Evolutionary conservation across 2,329 filamentous ascomycete genomes (phyloP).

Genomic region (Diplodia scrobiculata): DNA sequence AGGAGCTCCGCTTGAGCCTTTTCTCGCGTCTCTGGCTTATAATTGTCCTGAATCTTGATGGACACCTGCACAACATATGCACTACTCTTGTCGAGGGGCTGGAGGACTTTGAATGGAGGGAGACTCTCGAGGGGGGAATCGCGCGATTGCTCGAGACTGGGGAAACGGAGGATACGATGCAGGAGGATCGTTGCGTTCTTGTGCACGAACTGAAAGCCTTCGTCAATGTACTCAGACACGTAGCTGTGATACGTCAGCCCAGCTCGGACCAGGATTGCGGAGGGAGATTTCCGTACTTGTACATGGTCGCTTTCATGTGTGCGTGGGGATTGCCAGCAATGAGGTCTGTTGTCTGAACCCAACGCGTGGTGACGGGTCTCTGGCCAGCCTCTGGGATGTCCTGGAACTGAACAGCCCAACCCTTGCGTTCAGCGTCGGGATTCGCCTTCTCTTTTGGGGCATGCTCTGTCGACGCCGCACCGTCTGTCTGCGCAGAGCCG

Average conservation of each 20-base stretch:
- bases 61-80: slow-evolving; percentile 61
- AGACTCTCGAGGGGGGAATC: slow-evolving; percentile 42
- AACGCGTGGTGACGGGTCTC: slow-evolving; percentile 56
- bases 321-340: slow-evolving; percentile 53
- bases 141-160: slow-evolving; percentile 43
- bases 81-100: slow-evolving; percentile 59
- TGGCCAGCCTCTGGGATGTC: slow-evolving; percentile 54
- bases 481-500: slow-evolving; percentile 30
- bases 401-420: slow-evolving; percentile 46
- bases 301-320: slow-evolving; percentile 57
- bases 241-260: slow-evolving; percentile 47
- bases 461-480: slow-evolving; percentile 27
- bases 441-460: slow-evolving; percentile 4
- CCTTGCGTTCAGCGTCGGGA: slow-evolving; percentile 33
- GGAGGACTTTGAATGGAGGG: slow-evolving; percentile 51
- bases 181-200: slow-evolving; percentile 61
- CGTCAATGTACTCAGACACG: slow-evolving; percentile 59
- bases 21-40: slow-evolving; percentile 57
- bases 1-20: slow-evolving; percentile 58
- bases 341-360: slow-evolving; percentile 54
- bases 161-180: slow-evolving; percentile 56
- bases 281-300: slow-evolving; percentile 42
- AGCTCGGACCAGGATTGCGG: neutral
- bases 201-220: slow-evolving; percentile 61
- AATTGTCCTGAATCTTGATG: slow-evolving; percentile 59